Evolutionary conservation across 2,329 filamentous ascomycete species (phyloP).

Genomic region (Diplodia intermedia): DNA sequence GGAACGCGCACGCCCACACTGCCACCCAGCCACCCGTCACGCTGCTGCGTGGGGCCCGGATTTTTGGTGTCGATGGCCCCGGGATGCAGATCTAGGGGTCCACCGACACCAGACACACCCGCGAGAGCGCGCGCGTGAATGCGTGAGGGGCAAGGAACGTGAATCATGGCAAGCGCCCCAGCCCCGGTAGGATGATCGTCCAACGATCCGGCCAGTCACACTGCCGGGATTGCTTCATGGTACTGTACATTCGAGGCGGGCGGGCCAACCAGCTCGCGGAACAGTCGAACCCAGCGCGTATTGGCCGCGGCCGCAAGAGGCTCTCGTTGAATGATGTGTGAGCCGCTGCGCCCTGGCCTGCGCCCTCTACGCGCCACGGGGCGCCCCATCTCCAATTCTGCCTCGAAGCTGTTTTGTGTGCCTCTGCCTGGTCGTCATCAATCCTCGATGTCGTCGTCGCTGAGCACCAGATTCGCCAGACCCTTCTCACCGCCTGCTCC

Average conservation of each 20-base stretch:
- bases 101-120: conserved; percentile 4
- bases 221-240: conserved; percentile 4
- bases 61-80: not conserved
- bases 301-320: not conserved
- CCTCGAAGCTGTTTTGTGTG: not conserved
- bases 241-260: not conserved
- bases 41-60: not conserved
- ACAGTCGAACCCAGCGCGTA: not conserved
- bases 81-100: conserved; percentile 28
- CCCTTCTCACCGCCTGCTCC: conserved; percentile 36
- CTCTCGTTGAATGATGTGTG: not conserved
- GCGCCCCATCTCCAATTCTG: not conserved
- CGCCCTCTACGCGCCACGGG: not conserved
- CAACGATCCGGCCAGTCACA: conserved; percentile 13
- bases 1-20: too few relatives aligned
- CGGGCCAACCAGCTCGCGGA: conserved; percentile 9
- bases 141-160: conserved; percentile 9
- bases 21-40: conserved; percentile 11
- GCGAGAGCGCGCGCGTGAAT: not conserved
- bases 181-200: not conserved
- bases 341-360: not conserved
- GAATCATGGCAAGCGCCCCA: conserved; percentile 12
- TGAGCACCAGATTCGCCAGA: conserved; percentile 50
- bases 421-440: conserved; percentile 35
- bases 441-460: conserved; percentile 57